These are phyloP conservation scores for Trichoderma orchidacearum DNA, from an alignment of 495 filamentous ascomycete species.

Conservation along the genomic window DNA sequence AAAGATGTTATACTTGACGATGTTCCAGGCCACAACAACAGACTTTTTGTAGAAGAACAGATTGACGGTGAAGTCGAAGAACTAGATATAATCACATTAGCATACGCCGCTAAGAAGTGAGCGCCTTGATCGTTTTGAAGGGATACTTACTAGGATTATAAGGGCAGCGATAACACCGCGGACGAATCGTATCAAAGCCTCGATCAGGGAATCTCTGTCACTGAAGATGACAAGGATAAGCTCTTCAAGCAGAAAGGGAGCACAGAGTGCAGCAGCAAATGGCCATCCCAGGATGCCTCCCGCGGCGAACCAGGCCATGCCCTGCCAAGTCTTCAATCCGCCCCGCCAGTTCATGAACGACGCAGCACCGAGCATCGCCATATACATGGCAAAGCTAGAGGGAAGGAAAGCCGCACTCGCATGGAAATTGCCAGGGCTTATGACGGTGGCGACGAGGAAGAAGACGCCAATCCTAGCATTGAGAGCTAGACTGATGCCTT, in stretches of 20 bases:
- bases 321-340: constrained; percentile 60
- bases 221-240: constrained; percentile 44
- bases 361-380: constrained; percentile 70
- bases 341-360: constrained; percentile 78
- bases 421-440: constrained; percentile 87
- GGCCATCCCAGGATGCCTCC: constrained; percentile 91
- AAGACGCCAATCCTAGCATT: constrained; percentile 70
- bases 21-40: constrained; percentile 75
- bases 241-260: constrained; percentile 78
- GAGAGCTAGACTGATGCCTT: constrained; percentile 55
- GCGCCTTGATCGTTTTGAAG: constrained; percentile 2
- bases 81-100: constrained; percentile 8
- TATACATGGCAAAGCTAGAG: constrained; percentile 95
- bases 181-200: constrained; percentile 40
- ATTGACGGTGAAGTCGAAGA: constrained; percentile 51
- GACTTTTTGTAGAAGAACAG: constrained; percentile 70
- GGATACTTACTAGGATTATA: constrained; percentile 50
- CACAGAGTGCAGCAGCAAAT: constrained; percentile 68
- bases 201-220: constrained; percentile 39
- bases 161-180: constrained; percentile 56
- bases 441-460: constrained; percentile 61
- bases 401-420: constrained; percentile 77
- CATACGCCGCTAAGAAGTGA: too few relatives aligned
- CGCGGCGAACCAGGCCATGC: constrained; percentile 86
- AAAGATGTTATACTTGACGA: constrained; percentile 91